These are phyloP conservation scores for Colletotrichum sp. DNA, from an alignment of 2,329 filamentous ascomycete species.

Conservation along the genomic window DNA sequence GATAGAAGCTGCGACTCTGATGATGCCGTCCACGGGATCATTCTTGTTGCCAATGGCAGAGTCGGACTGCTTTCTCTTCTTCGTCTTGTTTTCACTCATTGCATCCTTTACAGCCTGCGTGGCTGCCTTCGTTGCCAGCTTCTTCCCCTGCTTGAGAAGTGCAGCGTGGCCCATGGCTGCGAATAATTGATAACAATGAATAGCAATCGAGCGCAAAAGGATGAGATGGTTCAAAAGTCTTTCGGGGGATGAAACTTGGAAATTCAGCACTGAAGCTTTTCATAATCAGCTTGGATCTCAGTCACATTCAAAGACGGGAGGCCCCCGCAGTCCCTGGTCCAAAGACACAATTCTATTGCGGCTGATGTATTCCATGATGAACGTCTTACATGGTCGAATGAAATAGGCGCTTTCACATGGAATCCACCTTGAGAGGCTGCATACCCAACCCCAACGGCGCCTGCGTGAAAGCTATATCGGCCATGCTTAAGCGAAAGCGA, in stretches of 20 bases:
- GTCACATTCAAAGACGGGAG: background rate
- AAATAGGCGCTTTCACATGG: background rate
- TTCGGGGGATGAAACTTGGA: background rate
- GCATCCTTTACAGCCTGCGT: background rate
- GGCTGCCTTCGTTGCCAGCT: background rate
- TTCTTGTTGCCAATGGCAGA: background rate
- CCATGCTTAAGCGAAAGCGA: background rate
- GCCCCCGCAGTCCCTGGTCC: too few relatives aligned
- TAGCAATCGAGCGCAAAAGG: background rate
- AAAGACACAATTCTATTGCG: background rate
- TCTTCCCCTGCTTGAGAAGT: background rate
- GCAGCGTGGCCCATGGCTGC: background rate
- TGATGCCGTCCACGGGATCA: conserved; percentile 10
- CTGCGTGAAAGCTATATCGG: background rate
- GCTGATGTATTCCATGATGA: background rate
- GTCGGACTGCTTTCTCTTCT: background rate
- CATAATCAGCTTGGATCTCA: background rate
- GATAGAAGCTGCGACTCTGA: conserved; percentile 19
- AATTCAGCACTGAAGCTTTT: background rate
- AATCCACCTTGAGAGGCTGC: background rate
- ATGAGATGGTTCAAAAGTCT: background rate
- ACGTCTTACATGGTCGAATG: background rate
- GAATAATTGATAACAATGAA: background rate
- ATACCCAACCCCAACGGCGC: background rate
- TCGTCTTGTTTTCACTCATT: background rate